Evolutionary conservation across 768 basidiomycete species (phyloP), one percentile per base, ranked within the genome.

Genomic region (Boletales sp.): DNA sequence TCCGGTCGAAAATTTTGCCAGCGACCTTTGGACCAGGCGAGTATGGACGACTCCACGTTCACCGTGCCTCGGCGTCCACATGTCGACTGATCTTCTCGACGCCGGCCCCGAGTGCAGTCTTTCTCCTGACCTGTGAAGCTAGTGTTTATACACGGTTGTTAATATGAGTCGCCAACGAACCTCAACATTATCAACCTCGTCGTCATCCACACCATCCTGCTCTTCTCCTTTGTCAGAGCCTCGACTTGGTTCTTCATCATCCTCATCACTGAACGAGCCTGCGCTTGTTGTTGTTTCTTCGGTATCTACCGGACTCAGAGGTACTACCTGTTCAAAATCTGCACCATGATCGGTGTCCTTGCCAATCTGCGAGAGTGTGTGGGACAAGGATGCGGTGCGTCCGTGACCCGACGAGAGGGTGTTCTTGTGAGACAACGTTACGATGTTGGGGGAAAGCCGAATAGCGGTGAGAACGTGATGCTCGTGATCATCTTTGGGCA

Each of bases 21-120:
- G 43, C 28, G 48, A 35, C 48, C 18, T 38, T 49, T 25, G n/a
- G 15, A 19, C 41, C 31, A 33, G 8, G n/a, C 39, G 14, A 37
- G 17, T 36, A 34, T 12, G 18, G 15, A 34, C 21, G 37, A 37
- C 15, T 38, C 35, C 15, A 40, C 34, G 54, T 37, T 47, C 51
- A 64, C 5, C 59, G 57, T 44, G 34, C 44, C 42, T 57, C 60
- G 31, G 41, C 41, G 5, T 61, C 59, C 34, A 67, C 57, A 49
- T 71, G 70, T 44, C 65, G 57, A 49, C 70, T 71, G 46, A 70
- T 55, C 53, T 70, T 70, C 53, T 70, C 70, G 17, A 70, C 64
- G 8, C 70, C 70, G 9, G 69, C 69, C 18, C 69, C 67, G 0
- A 69, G 56, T 3, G 62, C 57, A 13, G 70, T 70, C 52, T 62